These are phyloP conservation scores for Aplosporella prunicola DNA, from an alignment of 2,329 filamentous ascomycete genomes.

Conservation along the genomic window DNA sequence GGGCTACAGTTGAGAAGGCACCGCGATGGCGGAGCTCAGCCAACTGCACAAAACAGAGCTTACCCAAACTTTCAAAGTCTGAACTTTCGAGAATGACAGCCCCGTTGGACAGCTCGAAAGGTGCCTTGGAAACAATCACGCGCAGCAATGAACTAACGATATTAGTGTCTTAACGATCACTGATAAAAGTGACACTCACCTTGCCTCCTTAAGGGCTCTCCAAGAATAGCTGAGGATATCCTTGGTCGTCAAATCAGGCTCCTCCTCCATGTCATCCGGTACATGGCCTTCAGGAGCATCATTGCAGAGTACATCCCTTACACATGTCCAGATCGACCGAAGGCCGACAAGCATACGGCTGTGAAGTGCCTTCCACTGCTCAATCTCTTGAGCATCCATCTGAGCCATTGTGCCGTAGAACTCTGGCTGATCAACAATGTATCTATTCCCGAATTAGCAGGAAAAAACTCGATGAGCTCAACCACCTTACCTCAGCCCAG, in stretches of 20 bases:
- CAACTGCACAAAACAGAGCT: constrained; percentile 72
- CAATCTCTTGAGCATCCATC: constrained; percentile 4
- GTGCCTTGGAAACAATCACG: constrained; percentile 29
- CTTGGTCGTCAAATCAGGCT: constrained; percentile 68
- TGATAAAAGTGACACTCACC: constrained; percentile 40
- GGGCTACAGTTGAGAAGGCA: constrained; percentile 85
- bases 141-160: constrained; percentile 56
- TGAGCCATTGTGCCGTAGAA: constrained; percentile 17
- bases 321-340: constrained; percentile 63
- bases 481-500: constrained; percentile 26
- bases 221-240: constrained; percentile 92
- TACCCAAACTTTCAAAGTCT: constrained; percentile 58
- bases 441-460: constrained; percentile 24
- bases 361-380: constrained; percentile 37
- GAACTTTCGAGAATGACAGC: constrained; percentile 21
- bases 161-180: constrained; percentile 1
- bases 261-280: constrained; percentile 64
- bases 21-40: constrained; percentile 78
- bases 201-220: constrained; percentile 88
- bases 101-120: constrained; percentile 18
- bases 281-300: constrained; percentile 89
- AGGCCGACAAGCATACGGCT: constrained; percentile 51
- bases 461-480: constrained; percentile 2
- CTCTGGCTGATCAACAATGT: constrained; percentile 38
- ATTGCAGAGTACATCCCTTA: constrained; percentile 73